Percentiles rank a stretch among this genome's conserved stretches.
Evolutionary conservation across 139 green algal genomes (phyloP).

Genomic region (Chlamydomonas sp.): DNA sequence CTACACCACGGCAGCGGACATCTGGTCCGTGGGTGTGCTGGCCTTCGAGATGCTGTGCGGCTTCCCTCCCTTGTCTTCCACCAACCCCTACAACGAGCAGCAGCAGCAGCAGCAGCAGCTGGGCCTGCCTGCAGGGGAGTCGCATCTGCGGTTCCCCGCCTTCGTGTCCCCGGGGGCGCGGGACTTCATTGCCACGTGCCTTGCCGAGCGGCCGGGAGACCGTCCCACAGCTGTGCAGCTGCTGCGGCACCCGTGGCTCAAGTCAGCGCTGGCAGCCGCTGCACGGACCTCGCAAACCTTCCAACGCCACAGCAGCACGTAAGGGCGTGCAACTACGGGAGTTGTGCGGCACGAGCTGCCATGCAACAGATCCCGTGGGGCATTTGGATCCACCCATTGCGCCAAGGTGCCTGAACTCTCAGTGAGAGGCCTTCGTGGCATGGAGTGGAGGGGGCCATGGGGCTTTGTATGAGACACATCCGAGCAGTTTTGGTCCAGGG

Average conservation of each 20-base stretch:
- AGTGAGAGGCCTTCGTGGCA: too few species aligned
- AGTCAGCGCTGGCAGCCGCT: neutral
- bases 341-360: too few species aligned
- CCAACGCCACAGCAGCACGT: too few species aligned
- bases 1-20: slow-evolving; percentile 42
- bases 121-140: neutral
- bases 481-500: too few species aligned
- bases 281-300: too few species aligned
- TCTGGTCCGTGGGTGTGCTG: slow-evolving; percentile 45
- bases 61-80: slow-evolving; percentile 14
- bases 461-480: too few species aligned
- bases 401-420: too few species aligned
- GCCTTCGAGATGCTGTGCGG: slow-evolving; percentile 46
- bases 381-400: too few species aligned
- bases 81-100: too few species aligned
- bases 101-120: neutral
- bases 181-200: slow-evolving; percentile 11
- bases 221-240: slow-evolving; percentile 22
- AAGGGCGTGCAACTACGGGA: too few species aligned
- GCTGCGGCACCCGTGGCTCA: slow-evolving; percentile 25
- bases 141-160: slow-evolving; percentile 1
- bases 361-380: too few species aligned
- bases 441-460: too few species aligned
- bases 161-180: slow-evolving; percentile 15
- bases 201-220: neutral